Evolutionary conservation across 306 rosid species (phyloP).

Genomic region (Quercus glauca): DNA sequence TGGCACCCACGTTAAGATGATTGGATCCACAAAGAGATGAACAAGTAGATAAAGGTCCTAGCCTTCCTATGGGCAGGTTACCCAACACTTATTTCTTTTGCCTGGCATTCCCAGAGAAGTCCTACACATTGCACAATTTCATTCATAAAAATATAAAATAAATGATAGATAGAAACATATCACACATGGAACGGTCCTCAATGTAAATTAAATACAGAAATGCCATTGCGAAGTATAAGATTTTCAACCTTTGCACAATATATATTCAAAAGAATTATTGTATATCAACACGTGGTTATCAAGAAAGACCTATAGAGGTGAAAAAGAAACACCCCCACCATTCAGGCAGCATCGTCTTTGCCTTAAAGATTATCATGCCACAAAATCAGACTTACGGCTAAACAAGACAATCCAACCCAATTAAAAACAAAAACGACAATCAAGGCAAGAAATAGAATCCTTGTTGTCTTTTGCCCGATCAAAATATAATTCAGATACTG

Average conservation of each 20-base stretch:
- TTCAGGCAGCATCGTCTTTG: conserved; percentile 10
- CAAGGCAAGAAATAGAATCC: not conserved
- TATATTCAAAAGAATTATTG: not conserved
- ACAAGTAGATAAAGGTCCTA: too few species aligned
- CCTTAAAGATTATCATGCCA: conserved; percentile 1
- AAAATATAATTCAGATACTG: not conserved
- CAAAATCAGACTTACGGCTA: conserved; percentile 24
- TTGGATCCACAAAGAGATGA: too few species aligned
- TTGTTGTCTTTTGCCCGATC: not conserved
- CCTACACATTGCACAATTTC: not conserved
- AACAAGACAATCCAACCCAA: conserved; percentile 25
- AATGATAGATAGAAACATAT: not conserved
- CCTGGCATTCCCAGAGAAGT: too few species aligned
- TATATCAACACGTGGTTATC: conserved; percentile 6
- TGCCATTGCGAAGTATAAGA: not conserved
- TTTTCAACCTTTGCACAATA: not conserved
- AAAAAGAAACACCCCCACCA: conserved; percentile 18
- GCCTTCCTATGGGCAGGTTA: too few species aligned
- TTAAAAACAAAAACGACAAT: not conserved
- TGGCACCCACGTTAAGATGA: too few species aligned
- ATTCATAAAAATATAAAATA: not conserved
- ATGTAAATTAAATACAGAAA: not conserved
- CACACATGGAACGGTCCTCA: not conserved
- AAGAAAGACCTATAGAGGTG: conserved; percentile 20
- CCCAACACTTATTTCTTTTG: too few species aligned